Percentiles rank a stretch among this genome's conserved stretches.
Conservation (phyloP, 495 filamentous ascomycete genomes). For the Pyrenopolyporus hunteri region DNA sequence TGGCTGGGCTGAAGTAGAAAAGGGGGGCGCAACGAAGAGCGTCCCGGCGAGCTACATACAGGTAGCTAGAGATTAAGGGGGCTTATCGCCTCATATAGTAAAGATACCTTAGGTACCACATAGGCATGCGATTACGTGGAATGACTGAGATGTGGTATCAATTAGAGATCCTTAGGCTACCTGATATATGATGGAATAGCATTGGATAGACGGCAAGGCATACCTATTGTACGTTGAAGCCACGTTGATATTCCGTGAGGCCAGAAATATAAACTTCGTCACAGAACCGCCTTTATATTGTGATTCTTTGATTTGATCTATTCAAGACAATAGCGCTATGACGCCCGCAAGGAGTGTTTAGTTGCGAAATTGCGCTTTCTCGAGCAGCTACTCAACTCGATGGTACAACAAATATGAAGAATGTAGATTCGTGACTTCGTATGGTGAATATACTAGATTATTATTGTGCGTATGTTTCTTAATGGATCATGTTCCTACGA, state of each 20-base stretch:
- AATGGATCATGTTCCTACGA: too few relatives aligned
- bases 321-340: too few relatives aligned
- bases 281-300: too few relatives aligned
- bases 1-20: conserved; percentile 96
- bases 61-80: conserved; percentile 40
- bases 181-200: conserved; percentile 1
- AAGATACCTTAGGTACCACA: background rate
- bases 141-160: background rate
- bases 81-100: background rate
- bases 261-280: too few relatives aligned
- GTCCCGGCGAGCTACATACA: conserved; percentile 95
- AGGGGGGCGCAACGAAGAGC: conserved; percentile 84
- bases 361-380: too few relatives aligned
- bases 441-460: too few relatives aligned
- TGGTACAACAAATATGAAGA: too few relatives aligned
- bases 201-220: conserved; percentile 20
- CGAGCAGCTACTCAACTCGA: too few relatives aligned
- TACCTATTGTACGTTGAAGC: conserved; percentile 11
- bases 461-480: too few relatives aligned
- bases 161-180: background rate
- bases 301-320: too few relatives aligned
- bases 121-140: background rate
- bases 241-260: conserved; percentile 10
- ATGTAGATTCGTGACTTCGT: too few relatives aligned
- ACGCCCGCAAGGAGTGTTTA: too few relatives aligned